Evolutionary conservation across 2,329 filamentous ascomycete species (phyloP).

Genomic region (Aspergillus sp.): DNA sequence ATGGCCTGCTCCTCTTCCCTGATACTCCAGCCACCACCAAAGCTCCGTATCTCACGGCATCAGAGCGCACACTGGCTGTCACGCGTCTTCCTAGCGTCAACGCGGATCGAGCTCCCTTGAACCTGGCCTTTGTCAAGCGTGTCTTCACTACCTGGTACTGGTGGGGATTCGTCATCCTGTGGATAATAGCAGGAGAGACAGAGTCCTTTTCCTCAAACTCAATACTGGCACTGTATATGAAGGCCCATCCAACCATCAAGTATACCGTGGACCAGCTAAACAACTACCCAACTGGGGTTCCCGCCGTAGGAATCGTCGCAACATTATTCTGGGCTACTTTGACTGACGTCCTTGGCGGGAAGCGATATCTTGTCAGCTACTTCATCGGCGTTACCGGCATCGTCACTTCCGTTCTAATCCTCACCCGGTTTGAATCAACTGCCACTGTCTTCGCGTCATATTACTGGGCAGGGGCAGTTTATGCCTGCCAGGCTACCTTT

Average conservation of each 20-base stretch:
- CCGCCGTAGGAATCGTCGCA: constrained; percentile 47
- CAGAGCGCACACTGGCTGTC: constrained; percentile 27
- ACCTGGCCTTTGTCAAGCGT: constrained; percentile 22
- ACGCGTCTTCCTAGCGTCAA: constrained; percentile 22
- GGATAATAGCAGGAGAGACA: constrained; percentile 64
- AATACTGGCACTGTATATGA: constrained; percentile 50
- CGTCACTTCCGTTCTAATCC: constrained; percentile 56
- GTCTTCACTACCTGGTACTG: constrained; percentile 32
- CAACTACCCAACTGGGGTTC: constrained; percentile 51
- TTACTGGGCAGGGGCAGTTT: constrained; percentile 66
- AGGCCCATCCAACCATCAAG: constrained; percentile 38
- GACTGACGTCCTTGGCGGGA: constrained; percentile 56
- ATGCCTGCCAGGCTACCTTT: constrained; percentile 69
- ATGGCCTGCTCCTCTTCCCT: constrained; percentile 39
- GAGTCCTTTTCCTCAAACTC: constrained; percentile 66
- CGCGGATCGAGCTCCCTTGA: constrained; percentile 14
- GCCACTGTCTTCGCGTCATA: constrained; percentile 60
- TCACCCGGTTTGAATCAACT: constrained; percentile 51
- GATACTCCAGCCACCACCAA: constrained; percentile 32
- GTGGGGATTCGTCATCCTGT: constrained; percentile 34
- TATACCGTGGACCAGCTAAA: constrained; percentile 49
- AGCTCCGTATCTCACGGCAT: constrained; percentile 28
- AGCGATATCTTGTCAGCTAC: constrained; percentile 62
- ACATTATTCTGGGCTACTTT: constrained; percentile 67
- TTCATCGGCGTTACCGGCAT: constrained; percentile 64